phyloP scores from a whole-genome alignment of 306 rosid genomes.

The Betula pendula region DNA sequence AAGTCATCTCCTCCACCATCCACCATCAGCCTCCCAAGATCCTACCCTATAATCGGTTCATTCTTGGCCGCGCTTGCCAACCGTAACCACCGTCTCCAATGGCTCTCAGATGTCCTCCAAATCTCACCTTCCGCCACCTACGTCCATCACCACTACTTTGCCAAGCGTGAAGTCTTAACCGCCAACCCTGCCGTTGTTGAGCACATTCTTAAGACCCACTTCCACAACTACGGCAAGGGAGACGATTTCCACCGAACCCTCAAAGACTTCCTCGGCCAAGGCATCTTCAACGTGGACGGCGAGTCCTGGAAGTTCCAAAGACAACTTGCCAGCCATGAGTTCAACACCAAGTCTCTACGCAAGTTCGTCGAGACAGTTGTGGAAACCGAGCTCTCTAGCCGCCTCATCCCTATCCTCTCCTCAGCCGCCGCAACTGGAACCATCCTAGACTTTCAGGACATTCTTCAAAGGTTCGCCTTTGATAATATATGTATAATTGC shows the following conservation, averaged over 20 bases:
- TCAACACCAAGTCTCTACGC: slow-evolving; percentile 50
- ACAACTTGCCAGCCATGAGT: slow-evolving; percentile 57
- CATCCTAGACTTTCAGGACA: slow-evolving; percentile 55
- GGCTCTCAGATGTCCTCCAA: slow-evolving; percentile 59
- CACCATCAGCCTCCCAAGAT: slow-evolving; percentile 37
- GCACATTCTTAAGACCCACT: slow-evolving; percentile 64
- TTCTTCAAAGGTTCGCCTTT: slow-evolving; percentile 73
- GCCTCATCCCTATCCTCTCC: slow-evolving; percentile 55
- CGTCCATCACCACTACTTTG: slow-evolving; percentile 43
- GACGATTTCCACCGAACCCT: slow-evolving; percentile 3
- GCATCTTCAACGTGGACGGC: slow-evolving; percentile 62
- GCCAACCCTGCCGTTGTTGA: slow-evolving; percentile 62
- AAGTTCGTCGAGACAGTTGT: slow-evolving; percentile 63
- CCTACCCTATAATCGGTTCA: slow-evolving; percentile 62
- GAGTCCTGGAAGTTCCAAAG: slow-evolving; percentile 63
- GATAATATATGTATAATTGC: slow-evolving; percentile 68
- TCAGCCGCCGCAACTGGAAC: neutral
- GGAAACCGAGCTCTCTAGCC: slow-evolving; percentile 49
- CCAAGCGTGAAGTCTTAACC: slow-evolving; percentile 46
- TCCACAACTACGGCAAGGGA: slow-evolving; percentile 58
- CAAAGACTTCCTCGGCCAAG: slow-evolving; percentile 61
- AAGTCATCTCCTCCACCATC: neutral
- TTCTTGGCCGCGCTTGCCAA: slow-evolving; percentile 37
- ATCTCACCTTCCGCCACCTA: slow-evolving; percentile 54
- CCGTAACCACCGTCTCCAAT: slow-evolving; percentile 44